Conservation (phyloP, 108 stramenopile genomes). For the Skeletonema marinoi region DNA sequence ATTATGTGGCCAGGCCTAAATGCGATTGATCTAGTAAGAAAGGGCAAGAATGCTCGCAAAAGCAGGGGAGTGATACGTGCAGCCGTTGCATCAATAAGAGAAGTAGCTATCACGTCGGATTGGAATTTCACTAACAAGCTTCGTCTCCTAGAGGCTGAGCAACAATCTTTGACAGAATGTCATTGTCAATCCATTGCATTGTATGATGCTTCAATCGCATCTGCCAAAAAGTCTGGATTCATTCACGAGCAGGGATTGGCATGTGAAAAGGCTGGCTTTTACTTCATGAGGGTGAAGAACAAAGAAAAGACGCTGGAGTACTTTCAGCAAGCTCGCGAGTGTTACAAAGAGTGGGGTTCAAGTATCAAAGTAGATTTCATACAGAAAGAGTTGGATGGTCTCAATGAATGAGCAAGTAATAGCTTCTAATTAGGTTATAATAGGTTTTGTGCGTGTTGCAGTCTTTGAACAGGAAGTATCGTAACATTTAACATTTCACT, state of each 20-base stretch:
- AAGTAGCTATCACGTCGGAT: neutral
- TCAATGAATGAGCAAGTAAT: no score
- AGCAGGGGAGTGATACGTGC: no score
- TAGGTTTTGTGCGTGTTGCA: no score
- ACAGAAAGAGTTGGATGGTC: neutral
- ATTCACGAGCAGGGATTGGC: slow-evolving; percentile 1
- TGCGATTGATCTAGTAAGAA: no score
- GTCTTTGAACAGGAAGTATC: no score
- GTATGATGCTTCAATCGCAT: slow-evolving; percentile 14
- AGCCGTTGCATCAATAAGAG: neutral
- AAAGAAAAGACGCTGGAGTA: neutral
- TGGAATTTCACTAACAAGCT: slow-evolving; percentile 31
- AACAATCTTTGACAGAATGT: slow-evolving; percentile 9
- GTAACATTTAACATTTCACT: no score
- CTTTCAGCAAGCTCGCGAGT: neutral
- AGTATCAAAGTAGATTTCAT: neutral
- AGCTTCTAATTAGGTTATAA: no score
- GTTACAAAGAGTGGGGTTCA: neutral
- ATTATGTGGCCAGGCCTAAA: no score
- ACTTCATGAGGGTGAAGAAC: neutral
- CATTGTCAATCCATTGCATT: neutral
- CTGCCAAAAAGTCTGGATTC: neutral
- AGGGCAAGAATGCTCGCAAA: no score
- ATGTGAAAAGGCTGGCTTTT: neutral
- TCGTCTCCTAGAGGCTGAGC: slow-evolving; percentile 6